phyloP scores from a whole-genome alignment of 2,329 filamentous ascomycete genomes.

The Fusarium robinianum region DNA sequence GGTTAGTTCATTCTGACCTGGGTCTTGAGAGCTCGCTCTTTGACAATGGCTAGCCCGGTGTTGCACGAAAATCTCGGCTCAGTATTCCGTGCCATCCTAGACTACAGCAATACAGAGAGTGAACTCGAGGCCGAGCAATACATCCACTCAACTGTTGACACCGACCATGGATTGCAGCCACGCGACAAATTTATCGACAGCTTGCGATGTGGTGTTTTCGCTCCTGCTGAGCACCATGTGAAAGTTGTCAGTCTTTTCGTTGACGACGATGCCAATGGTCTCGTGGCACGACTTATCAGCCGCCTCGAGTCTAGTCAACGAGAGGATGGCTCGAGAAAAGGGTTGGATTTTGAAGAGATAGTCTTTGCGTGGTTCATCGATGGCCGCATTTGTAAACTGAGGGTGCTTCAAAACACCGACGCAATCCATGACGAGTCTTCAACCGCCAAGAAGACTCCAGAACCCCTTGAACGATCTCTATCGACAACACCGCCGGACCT shows the following conservation, averaged over 20 bases:
- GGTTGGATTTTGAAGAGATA: slow-evolving; percentile 12
- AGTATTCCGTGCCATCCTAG: neutral
- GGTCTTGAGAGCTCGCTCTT: too few relatives aligned
- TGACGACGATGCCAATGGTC: slow-evolving; percentile 3
- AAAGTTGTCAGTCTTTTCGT: slow-evolving; percentile 11
- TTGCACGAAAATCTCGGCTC: neutral
- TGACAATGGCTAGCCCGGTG: too few relatives aligned
- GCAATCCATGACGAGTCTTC: neutral
- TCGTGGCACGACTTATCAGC: slow-evolving; percentile 11
- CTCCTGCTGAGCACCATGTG: accelerated
- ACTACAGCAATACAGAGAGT: neutral
- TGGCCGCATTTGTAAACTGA: slow-evolving; percentile 4
- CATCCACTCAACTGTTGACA: neutral
- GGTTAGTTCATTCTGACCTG: too few relatives aligned
- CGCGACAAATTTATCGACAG: slow-evolving; percentile 1
- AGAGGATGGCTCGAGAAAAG: neutral
- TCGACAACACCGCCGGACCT: slow-evolving; percentile 2
- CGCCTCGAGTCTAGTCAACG: neutral
- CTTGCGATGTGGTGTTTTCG: accelerated
- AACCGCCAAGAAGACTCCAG: neutral
- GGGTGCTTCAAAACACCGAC: slow-evolving; percentile 5
- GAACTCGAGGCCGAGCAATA: neutral
- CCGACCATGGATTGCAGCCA: neutral
- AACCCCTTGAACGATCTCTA: neutral
- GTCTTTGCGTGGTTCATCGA: slow-evolving; percentile 12